A percentile compares a stretch with the other conserved stretches of the same genome.
These are phyloP conservation scores for Aureobasidium sp. DNA, from an alignment of 2,329 filamentous ascomycete species.

Conservation along the genomic window DNA sequence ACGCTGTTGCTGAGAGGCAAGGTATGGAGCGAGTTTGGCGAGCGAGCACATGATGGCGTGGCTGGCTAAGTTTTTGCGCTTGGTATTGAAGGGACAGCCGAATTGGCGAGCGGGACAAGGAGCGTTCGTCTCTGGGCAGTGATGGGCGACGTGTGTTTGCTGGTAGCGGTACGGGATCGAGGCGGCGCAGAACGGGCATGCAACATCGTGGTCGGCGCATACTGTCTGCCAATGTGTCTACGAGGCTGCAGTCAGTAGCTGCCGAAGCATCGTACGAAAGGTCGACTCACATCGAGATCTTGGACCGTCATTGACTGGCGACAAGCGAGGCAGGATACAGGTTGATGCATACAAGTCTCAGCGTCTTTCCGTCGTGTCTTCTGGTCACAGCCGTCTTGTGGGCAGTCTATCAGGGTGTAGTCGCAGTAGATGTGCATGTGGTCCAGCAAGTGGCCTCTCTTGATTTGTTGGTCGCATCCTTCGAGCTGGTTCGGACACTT, in stretches of 20 bases:
- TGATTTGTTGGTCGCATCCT: constrained; percentile 45
- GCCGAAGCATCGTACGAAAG: neutral
- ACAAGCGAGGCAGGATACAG: constrained; percentile 45
- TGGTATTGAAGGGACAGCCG: constrained; percentile 34
- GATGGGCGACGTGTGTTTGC: constrained; percentile 30
- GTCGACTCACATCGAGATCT: constrained; percentile 39
- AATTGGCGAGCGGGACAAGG: constrained; percentile 35
- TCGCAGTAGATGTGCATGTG: constrained; percentile 54
- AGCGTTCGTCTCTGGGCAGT: constrained; percentile 34
- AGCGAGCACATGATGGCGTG: constrained; percentile 36
- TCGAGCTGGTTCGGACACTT: constrained; percentile 46
- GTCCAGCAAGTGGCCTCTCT: constrained; percentile 48
- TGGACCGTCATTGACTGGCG: constrained; percentile 44
- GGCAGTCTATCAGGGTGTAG: constrained; percentile 46
- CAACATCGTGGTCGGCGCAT: constrained; percentile 42
- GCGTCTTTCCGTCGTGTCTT: constrained; percentile 46
- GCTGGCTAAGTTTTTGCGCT: constrained; percentile 29
- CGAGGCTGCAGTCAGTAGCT: neutral
- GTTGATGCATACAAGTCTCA: constrained; percentile 45
- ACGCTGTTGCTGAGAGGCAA: constrained; percentile 33
- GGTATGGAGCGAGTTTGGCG: constrained; percentile 37
- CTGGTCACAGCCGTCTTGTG: constrained; percentile 40
- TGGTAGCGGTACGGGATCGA: constrained; percentile 35
- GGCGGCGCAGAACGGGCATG: constrained; percentile 35
- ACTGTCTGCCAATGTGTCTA: constrained; percentile 25